Conservation (phyloP, 192 early-diverging fungal species). For the Gigaspora rosea region DNA sequence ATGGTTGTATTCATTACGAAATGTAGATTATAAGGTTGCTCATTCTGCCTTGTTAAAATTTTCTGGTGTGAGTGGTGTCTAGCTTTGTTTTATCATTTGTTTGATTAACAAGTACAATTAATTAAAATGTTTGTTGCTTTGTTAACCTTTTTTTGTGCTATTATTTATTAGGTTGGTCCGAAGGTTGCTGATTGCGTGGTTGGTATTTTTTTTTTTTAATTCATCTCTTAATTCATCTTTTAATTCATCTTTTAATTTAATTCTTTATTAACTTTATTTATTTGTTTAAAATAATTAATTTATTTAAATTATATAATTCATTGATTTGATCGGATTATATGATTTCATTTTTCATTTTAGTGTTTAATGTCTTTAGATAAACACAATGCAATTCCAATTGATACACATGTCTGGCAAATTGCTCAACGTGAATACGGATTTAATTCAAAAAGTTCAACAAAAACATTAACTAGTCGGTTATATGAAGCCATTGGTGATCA, state of each 20-base stretch:
- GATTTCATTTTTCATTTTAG: constrained; percentile 28
- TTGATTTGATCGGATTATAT: background rate
- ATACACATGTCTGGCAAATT: constrained; percentile 97
- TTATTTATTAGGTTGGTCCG: constrained; percentile 64
- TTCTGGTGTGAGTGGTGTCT: constrained; percentile 54
- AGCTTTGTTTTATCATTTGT: background rate
- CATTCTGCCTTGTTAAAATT: constrained; percentile 68
- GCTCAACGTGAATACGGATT: constrained; percentile 79
- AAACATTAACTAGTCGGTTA: constrained; percentile 63
- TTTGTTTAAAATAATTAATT: too few relatives aligned
- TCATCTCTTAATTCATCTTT: background rate
- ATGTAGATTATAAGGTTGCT: constrained; percentile 54
- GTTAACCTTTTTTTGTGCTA: too few relatives aligned
- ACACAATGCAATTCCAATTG: constrained; percentile 76
- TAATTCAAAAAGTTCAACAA: constrained; percentile 46
- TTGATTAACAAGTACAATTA: too few relatives aligned
- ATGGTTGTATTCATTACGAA: constrained; percentile 69
- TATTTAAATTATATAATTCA: background rate
- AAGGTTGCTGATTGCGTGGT: constrained; percentile 97
- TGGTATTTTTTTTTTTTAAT: constrained; percentile 14
- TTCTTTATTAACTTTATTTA: background rate
- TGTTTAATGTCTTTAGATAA: constrained; percentile 92
- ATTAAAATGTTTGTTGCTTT: constrained; percentile 2
- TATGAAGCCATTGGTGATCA: constrained; percentile 72
- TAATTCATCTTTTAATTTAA: background rate